Evolutionary conservation across 1,284 basidiomycete species (phyloP).

Genomic region (Tremellales sp.): DNA sequence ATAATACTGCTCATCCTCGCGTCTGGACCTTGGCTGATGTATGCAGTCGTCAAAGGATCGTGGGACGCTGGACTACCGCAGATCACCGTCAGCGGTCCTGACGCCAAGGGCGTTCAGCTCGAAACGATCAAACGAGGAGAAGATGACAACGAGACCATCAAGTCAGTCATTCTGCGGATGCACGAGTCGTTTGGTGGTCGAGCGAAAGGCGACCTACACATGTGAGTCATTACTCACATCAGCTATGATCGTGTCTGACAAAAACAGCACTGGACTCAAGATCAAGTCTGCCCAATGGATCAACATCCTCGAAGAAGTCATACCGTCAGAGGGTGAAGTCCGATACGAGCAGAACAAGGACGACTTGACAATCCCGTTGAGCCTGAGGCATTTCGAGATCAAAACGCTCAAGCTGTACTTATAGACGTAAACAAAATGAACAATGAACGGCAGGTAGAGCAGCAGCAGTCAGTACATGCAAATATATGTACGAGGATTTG

Average conservation of each 20-base stretch:
- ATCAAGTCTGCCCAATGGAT: constrained; percentile 63
- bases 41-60: not conserved
- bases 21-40: no score
- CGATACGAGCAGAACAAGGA: constrained; percentile 50
- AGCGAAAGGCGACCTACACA: constrained; percentile 49
- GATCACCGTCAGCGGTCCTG: not conserved
- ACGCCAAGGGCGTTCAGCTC: constrained; percentile 70
- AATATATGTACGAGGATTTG: no score
- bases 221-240: constrained; percentile 44
- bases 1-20: constrained; percentile 4
- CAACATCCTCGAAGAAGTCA: constrained; percentile 74
- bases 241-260: not conserved
- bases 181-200: constrained; percentile 86
- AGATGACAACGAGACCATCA: constrained; percentile 58
- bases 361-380: constrained; percentile 52
- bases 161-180: constrained; percentile 64
- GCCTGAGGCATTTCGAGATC: constrained; percentile 79
- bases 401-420: constrained; percentile 60
- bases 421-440: no score
- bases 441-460: not conserved
- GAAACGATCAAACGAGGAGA: constrained; percentile 95
- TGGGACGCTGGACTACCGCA: not conserved
- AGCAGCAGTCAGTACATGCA: not conserved
- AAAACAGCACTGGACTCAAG: constrained; percentile 52
- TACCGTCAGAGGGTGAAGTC: constrained; percentile 43